phyloP scores from a whole-genome alignment of 2,329 filamentous ascomycete species.

The Mycosphaerella sp. region DNA sequence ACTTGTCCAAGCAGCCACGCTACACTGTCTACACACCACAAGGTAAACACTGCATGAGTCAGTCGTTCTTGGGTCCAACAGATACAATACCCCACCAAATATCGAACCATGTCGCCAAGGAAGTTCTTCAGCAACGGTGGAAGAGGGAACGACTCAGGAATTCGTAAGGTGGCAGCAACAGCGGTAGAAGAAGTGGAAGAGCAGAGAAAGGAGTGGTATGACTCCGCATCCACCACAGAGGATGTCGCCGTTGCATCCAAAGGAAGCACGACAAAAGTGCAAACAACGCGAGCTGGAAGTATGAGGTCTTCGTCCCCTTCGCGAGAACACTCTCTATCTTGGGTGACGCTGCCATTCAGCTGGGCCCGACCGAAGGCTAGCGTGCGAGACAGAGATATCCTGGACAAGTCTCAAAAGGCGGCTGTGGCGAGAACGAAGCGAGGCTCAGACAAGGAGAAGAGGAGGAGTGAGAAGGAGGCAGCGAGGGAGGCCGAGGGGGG shows the following conservation, averaged over 20 bases:
- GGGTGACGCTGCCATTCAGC: background rate
- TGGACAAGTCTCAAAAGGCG: slow-evolving; percentile 1
- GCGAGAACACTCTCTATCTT: background rate
- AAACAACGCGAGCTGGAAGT: background rate
- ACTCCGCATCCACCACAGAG: background rate
- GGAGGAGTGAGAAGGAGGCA: slow-evolving; percentile 1
- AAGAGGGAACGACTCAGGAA: background rate
- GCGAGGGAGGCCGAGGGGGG: background rate
- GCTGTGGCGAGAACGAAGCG: background rate
- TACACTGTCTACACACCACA: too few species aligned
- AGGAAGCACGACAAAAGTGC: background rate
- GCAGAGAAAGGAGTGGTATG: background rate
- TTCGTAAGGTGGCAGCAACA: background rate
- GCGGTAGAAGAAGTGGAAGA: background rate
- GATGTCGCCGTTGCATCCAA: background rate
- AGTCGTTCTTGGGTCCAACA: too few species aligned
- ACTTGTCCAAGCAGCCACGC: too few species aligned
- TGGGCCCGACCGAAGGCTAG: background rate
- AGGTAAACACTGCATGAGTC: too few species aligned
- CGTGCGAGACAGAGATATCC: background rate
- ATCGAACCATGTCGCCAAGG: too few species aligned
- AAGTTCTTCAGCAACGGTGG: background rate
- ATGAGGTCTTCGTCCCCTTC: slow-evolving; percentile 1
- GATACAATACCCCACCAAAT: too few species aligned
- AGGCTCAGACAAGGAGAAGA: background rate